These are phyloP conservation scores for Eustoma russellianum DNA, from an alignment of 257 asterid species.

Conservation along the genomic window DNA sequence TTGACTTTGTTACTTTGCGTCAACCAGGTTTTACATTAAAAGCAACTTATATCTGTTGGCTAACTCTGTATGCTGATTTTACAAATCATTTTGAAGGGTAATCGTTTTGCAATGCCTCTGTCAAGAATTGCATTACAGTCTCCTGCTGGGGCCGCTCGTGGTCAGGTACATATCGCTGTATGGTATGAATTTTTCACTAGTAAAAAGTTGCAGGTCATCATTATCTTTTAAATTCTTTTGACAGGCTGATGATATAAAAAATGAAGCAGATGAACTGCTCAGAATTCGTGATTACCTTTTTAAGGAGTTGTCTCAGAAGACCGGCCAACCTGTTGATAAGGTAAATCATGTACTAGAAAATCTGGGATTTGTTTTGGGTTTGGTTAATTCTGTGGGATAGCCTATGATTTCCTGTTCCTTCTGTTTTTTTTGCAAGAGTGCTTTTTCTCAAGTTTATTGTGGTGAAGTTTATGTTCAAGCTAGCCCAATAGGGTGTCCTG, in stretches of 20 bases:
- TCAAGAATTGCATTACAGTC: conserved; percentile 59
- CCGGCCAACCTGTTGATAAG: conserved; percentile 82
- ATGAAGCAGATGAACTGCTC: conserved; percentile 79
- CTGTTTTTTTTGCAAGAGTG: background rate
- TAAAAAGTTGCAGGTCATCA: conserved; percentile 4
- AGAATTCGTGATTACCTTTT: conserved; percentile 84
- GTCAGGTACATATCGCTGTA: conserved; percentile 50
- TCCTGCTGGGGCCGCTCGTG: conserved; percentile 97
- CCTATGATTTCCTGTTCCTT: background rate
- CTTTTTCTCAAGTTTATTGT: background rate
- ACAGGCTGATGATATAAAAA: conserved; percentile 82
- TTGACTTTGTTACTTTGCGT: background rate
- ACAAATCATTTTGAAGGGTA: conserved; percentile 37
- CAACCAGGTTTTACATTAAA: background rate
- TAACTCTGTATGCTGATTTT: too few species aligned
- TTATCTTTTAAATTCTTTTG: conserved; percentile 7
- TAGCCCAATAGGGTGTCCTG: too few species aligned
- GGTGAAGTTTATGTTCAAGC: too few species aligned
- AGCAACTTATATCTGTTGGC: background rate
- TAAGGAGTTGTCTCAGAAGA: conserved; percentile 76
- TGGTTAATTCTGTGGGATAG: background rate
- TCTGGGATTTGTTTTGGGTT: background rate
- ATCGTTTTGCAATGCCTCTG: conserved; percentile 72
- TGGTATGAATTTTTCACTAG: background rate
- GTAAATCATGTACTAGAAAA: conserved; percentile 17